Percentiles rank a stretch among this genome's conserved stretches.
Evolutionary conservation across 1,139 yeast genomes (phyloP).

Genomic region (Candida pseudoviswanathii): DNA sequence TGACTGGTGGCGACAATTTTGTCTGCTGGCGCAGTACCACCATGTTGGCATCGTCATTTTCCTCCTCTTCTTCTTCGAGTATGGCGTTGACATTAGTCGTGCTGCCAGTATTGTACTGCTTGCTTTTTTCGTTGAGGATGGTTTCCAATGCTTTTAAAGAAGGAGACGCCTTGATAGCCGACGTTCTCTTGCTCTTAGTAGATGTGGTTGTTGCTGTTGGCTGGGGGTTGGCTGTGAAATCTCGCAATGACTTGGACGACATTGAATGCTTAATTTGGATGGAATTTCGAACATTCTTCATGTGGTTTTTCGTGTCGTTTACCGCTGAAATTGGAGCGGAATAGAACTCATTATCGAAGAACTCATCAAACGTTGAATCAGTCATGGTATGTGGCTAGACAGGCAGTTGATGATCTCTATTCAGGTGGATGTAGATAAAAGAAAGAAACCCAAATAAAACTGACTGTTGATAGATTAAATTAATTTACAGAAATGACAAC

Average conservation of each 20-base stretch:
- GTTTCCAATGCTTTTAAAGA: conserved; percentile 55
- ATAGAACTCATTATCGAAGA: conserved; percentile 22
- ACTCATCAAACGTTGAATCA: conserved; percentile 18
- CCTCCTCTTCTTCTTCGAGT: conserved; percentile 31
- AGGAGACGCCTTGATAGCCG: conserved; percentile 55
- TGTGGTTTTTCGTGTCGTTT: conserved; percentile 38
- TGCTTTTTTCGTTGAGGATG: conserved; percentile 37
- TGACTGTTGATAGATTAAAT: neutral
- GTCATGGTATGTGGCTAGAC: conserved; percentile 1
- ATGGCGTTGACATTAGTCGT: conserved; percentile 13
- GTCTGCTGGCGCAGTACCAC: neutral
- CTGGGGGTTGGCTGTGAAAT: conserved; percentile 14
- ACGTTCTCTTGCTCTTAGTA: conserved; percentile 24
- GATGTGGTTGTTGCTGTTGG: conserved; percentile 6
- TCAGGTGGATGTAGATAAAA: conserved; percentile 31
- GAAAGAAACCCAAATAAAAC: conserved; percentile 18
- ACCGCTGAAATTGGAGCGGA: conserved; percentile 17
- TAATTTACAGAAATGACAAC: neutral
- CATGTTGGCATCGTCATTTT: conserved; percentile 9
- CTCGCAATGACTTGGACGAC: conserved; percentile 30
- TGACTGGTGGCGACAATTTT: conserved; percentile 6
- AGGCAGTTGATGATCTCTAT: conserved; percentile 25
- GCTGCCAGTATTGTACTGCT: conserved; percentile 5
- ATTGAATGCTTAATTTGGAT: conserved; percentile 49
- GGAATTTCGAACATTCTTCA: conserved; percentile 49